These are phyloP conservation scores for Collybiopsis confluens DNA, from an alignment of 768 basidiomycete genomes.

Conservation along the genomic window DNA sequence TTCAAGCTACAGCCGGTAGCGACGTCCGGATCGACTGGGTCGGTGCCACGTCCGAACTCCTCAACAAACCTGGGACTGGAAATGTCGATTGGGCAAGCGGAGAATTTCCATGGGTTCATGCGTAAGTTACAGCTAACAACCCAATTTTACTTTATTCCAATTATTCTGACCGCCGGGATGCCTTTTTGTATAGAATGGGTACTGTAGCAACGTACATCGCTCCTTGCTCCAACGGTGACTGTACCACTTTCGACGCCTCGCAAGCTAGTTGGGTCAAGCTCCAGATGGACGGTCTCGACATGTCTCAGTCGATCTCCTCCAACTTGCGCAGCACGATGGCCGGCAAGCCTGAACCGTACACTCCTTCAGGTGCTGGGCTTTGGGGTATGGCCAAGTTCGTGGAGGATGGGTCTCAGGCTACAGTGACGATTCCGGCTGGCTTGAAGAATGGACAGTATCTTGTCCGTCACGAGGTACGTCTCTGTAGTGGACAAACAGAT, in stretches of 20 bases:
- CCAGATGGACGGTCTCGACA: slow-evolving; percentile 17
- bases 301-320: slow-evolving; percentile 15
- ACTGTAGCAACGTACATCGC: slow-evolving; percentile 20
- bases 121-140: slow-evolving; percentile 10
- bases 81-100: slow-evolving; percentile 6
- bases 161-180: background rate
- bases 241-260: slow-evolving; percentile 18
- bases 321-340: slow-evolving; percentile 17
- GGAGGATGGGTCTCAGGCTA: slow-evolving; percentile 17
- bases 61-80: slow-evolving; percentile 16
- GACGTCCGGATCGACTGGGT: slow-evolving; percentile 15
- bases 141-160: background rate
- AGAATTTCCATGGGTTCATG: slow-evolving; percentile 21
- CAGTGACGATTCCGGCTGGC: slow-evolving; percentile 15
- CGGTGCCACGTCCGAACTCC: slow-evolving; percentile 18
- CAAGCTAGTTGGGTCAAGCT: slow-evolving; percentile 21
- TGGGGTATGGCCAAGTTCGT: slow-evolving; percentile 23
- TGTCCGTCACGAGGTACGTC: slow-evolving; percentile 17
- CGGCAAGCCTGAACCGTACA: slow-evolving; percentile 17
- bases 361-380: slow-evolving; percentile 15
- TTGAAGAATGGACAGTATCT: slow-evolving; percentile 21
- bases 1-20: slow-evolving; percentile 15
- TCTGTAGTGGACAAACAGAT: background rate
- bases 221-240: slow-evolving; percentile 18
- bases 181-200: slow-evolving; percentile 15